A percentile compares a stretch with the other conserved stretches of the same genome.
phyloP scores from a whole-genome alignment of 352 stramenopile genomes.

The Aphanomyces euteiches region DNA sequence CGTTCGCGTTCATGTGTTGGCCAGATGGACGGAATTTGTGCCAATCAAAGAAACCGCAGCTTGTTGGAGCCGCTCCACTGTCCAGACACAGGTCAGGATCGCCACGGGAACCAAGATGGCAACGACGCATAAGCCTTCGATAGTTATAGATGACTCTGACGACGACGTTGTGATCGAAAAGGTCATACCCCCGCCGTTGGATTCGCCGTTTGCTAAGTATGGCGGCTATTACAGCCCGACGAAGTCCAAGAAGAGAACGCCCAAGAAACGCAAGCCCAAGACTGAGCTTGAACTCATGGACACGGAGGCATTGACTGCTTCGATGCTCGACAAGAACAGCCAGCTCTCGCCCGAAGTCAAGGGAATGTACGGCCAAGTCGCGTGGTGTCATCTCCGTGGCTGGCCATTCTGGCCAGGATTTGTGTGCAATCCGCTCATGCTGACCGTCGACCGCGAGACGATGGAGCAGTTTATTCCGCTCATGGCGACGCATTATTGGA shows the following conservation, averaged over 20 bases:
- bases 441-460: conserved; percentile 1
- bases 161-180: conserved; percentile 15
- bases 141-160: neutral
- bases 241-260: neutral
- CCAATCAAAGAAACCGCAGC: no score
- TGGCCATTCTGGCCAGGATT: conserved; percentile 79
- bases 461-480: conserved; percentile 35
- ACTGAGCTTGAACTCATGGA: neutral
- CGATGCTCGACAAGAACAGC: neutral
- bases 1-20: no score
- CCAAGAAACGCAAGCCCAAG: conserved; percentile 1
- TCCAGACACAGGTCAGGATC: no score
- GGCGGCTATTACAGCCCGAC: conserved; percentile 8
- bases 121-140: no score
- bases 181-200: neutral
- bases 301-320: neutral
- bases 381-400: conserved; percentile 74
- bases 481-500: conserved; percentile 60
- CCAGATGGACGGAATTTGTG: no score
- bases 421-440: conserved; percentile 54
- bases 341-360: neutral
- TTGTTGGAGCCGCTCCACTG: no score
- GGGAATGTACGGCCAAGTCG: conserved; percentile 55
- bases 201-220: neutral
- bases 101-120: no score